Base-by-base conservation (phyloP, 768 basidiomycete species). In the Crucibulum laeve region DNA sequence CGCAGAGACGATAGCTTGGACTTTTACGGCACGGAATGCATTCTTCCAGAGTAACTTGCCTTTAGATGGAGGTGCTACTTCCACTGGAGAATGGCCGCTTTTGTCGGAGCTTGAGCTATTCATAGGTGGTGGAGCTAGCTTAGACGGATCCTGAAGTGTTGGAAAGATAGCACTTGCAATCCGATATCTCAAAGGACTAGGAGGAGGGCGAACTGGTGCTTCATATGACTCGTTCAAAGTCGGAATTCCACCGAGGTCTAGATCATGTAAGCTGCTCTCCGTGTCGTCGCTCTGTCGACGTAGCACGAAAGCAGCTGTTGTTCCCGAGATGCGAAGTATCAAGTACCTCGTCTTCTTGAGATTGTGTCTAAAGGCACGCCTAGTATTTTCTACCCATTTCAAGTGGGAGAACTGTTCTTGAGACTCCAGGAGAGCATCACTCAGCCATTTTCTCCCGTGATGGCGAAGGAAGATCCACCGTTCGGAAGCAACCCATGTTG, bases 401-500 rank as follows among this genome's bases (percentile, higher is more conserved):
- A 51, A n/a, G 45, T 26, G 8, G 58, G 45, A 42, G 75, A 61
- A 33, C 59, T 57, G 15, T 66, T 65, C 26, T 60, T 65, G 26
- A 30, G 64, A 52, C 44, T 82, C 81, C 24, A 61, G 59, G 13
- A 81, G 53, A 1, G 79, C 75, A 51, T 85, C 84, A 38, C 73
- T 71, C 6, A 87, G 76, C 82, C 83, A 85, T 58, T 83, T 83
- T 46, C 73, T 68, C 3, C 85, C 85, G 28, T 75, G 69, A 54
- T 85, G 79, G 8, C 74, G 70, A 18, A 68, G 61, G 61, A 78
- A 87, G 10, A 77, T 71, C 72, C 75, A 82, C 7, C 79, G 75
- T 55, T 87, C 85, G 4, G 77, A 80, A 10, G 79, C 77, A 54
- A 87, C 84, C 85, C 85, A 87, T 1, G 76, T 63, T 0, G 83